Conservation (phyloP, 2,329 filamentous ascomycete species). For the Trichoderma sp. region DNA sequence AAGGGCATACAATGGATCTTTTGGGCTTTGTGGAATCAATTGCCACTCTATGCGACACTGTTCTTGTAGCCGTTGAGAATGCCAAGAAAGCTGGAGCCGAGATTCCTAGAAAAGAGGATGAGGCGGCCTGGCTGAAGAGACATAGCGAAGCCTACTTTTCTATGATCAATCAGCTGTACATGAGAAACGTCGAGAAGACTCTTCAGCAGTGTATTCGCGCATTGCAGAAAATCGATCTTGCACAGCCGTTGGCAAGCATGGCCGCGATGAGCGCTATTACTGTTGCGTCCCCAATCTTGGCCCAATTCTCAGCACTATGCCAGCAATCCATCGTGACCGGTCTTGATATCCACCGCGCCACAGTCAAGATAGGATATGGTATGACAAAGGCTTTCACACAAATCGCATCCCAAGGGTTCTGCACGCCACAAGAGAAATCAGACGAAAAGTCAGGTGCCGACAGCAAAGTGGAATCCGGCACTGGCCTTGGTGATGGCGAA, state of each 20-base stretch:
- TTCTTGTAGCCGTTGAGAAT: slow-evolving; percentile 79
- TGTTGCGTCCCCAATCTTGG: slow-evolving; percentile 64
- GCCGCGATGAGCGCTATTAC: slow-evolving; percentile 38
- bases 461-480: slow-evolving; percentile 85
- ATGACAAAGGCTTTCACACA: slow-evolving; percentile 77
- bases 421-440: slow-evolving; percentile 79
- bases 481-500: slow-evolving; percentile 91
- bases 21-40: slow-evolving; percentile 58
- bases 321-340: slow-evolving; percentile 60
- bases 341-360: slow-evolving; percentile 66
- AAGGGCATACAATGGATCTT: slow-evolving; percentile 31
- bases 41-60: slow-evolving; percentile 68
- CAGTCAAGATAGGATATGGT: slow-evolving; percentile 72
- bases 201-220: slow-evolving; percentile 43
- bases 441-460: slow-evolving; percentile 68
- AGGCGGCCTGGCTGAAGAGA: slow-evolving; percentile 40
- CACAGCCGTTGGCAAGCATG: slow-evolving; percentile 32
- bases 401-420: slow-evolving; percentile 84
- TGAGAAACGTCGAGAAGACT: slow-evolving; percentile 53
- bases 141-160: slow-evolving; percentile 54
- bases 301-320: slow-evolving; percentile 69
- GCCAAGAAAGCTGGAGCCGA: slow-evolving; percentile 58
- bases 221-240: slow-evolving; percentile 39
- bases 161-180: slow-evolving; percentile 61
- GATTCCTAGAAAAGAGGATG: slow-evolving; percentile 39